Conservation (phyloP, 139 green algal genomes). For the Coccomyxa sp. region DNA sequence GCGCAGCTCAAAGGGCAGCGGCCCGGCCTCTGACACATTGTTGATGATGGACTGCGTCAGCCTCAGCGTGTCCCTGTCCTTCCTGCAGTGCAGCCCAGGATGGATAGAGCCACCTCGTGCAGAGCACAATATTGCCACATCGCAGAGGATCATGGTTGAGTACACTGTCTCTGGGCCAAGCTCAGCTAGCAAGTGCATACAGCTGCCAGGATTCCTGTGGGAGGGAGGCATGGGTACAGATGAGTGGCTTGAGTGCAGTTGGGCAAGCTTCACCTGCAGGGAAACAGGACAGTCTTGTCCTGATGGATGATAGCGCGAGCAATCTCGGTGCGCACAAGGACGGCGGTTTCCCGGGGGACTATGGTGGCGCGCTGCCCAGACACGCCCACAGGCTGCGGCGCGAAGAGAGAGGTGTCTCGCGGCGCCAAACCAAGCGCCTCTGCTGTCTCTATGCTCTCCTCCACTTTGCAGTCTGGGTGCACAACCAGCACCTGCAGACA, state of each 20-base stretch:
- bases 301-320: neutral
- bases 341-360: neutral
- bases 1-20: slow-evolving; percentile 45
- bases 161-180: neutral
- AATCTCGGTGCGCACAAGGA: neutral
- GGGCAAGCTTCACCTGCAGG: neutral
- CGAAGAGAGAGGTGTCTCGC: slow-evolving; percentile 35
- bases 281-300: neutral
- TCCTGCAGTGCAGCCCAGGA: too few species aligned
- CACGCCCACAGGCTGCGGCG: slow-evolving; percentile 12
- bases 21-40: slow-evolving; percentile 13
- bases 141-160: too few species aligned
- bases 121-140: too few species aligned
- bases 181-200: neutral
- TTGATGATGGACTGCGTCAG: slow-evolving; percentile 31
- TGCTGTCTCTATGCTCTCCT: slow-evolving; percentile 38
- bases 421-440: slow-evolving; percentile 31
- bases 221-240: too few species aligned
- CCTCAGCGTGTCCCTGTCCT: slow-evolving; percentile 30
- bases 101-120: too few species aligned
- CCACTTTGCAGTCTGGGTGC: slow-evolving; percentile 12
- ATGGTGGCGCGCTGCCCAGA: slow-evolving; percentile 19
- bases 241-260: too few species aligned
- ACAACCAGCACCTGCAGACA: slow-evolving; percentile 35
- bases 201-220: too few species aligned